These are phyloP conservation scores for Zygotorulaspora danielsina DNA, from an alignment of 805 yeast genomes.

Conservation along the genomic window DNA sequence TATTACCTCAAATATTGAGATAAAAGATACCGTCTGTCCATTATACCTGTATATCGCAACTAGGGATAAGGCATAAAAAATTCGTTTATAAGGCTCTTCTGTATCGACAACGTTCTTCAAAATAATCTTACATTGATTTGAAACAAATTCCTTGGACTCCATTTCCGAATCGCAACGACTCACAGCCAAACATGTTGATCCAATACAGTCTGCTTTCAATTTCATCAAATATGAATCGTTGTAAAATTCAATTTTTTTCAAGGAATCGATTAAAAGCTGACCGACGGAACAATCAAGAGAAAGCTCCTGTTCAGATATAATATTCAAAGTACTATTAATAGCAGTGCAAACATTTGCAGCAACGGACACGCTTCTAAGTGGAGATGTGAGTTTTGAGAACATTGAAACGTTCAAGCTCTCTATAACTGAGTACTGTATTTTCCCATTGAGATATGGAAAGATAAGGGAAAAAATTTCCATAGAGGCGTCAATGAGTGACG, in stretches of 20 bases:
- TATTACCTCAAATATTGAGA: slow-evolving; percentile 51
- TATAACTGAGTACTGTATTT: slow-evolving; percentile 82
- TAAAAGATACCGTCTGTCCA: slow-evolving; percentile 37
- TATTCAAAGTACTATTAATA: slow-evolving; percentile 46
- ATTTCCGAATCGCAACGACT: slow-evolving; percentile 13
- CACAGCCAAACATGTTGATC: slow-evolving; percentile 43
- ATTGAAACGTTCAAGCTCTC: slow-evolving; percentile 66
- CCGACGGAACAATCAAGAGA: slow-evolving; percentile 39
- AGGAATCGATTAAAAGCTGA: slow-evolving; percentile 46
- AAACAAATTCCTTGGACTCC: slow-evolving; percentile 15
- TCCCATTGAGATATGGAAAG: slow-evolving; percentile 66
- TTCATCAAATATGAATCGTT: slow-evolving; percentile 41
- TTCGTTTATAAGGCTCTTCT: slow-evolving; percentile 60
- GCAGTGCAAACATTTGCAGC: slow-evolving; percentile 61
- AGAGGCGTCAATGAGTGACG: slow-evolving; percentile 66
- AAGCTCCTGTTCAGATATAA: slow-evolving; percentile 21
- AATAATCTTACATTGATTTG: slow-evolving; percentile 47
- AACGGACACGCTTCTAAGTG: slow-evolving; percentile 45
- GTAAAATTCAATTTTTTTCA: slow-evolving; percentile 41
- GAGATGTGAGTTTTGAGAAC: slow-evolving; percentile 38
- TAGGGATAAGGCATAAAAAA: slow-evolving; percentile 49
- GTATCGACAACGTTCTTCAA: slow-evolving; percentile 64
- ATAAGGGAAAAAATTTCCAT: slow-evolving; percentile 69
- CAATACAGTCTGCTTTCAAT: slow-evolving; percentile 55
- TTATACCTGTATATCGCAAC: slow-evolving; percentile 44